These are phyloP conservation scores for Begonia masoniana DNA, from an alignment of 306 rosid species.

Conservation along the genomic window DNA sequence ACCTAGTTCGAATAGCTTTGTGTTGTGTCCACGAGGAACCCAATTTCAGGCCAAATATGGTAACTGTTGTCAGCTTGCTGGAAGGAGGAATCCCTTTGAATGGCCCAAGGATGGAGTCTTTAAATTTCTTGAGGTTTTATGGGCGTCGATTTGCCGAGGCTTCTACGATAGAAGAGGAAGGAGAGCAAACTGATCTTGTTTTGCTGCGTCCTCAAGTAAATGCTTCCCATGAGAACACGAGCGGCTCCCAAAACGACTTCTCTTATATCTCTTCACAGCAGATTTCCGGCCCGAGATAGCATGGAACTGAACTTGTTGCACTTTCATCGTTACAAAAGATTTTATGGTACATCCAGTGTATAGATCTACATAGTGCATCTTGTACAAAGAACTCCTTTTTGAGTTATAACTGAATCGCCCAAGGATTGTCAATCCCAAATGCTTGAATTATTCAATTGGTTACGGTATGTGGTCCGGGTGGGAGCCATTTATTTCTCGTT, in stretches of 20 bases:
- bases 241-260: conserved; percentile 21
- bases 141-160: conserved; percentile 73
- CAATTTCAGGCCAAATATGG: conserved; percentile 65
- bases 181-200: conserved; percentile 14
- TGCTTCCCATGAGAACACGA: conserved; percentile 20
- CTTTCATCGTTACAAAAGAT: neutral
- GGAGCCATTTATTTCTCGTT: too few relatives aligned
- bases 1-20: conserved; percentile 56
- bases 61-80: conserved; percentile 58
- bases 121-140: conserved; percentile 69
- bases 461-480: too few relatives aligned
- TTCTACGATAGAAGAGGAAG: conserved; percentile 44
- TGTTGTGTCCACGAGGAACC: conserved; percentile 94
- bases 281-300: conserved; percentile 86
- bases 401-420: neutral
- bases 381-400: conserved; percentile 4
- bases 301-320: neutral
- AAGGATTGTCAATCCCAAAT: too few relatives aligned
- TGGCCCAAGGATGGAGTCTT: conserved; percentile 56
- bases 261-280: conserved; percentile 69
- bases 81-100: conserved; percentile 59
- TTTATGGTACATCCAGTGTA: too few relatives aligned
- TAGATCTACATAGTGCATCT: conserved; percentile 3
- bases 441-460: too few relatives aligned
- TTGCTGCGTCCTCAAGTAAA: conserved; percentile 15